phyloP scores from a whole-genome alignment of 1,139 yeast genomes.

The Zygosaccharomyces sapae region DNA sequence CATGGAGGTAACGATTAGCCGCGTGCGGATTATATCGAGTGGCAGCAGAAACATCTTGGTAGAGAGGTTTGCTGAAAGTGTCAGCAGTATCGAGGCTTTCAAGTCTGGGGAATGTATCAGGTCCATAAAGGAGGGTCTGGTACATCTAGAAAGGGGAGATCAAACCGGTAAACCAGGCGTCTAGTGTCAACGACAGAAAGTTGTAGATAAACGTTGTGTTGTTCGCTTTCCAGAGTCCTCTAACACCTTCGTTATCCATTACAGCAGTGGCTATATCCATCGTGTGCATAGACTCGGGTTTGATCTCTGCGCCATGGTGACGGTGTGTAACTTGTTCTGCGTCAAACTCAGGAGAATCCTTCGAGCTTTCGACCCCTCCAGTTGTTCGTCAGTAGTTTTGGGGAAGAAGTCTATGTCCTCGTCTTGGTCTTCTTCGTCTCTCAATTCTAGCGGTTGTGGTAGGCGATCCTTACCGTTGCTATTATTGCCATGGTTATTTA shows the following conservation, averaged over 20 bases:
- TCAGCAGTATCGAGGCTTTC: slow-evolving; percentile 59
- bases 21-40: slow-evolving; percentile 72
- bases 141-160: slow-evolving; percentile 82
- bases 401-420: slow-evolving; percentile 57
- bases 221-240: slow-evolving; percentile 81
- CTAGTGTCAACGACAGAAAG: slow-evolving; percentile 71
- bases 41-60: slow-evolving; percentile 81
- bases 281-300: slow-evolving; percentile 63
- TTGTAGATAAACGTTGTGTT: slow-evolving; percentile 80
- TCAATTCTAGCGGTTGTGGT: slow-evolving; percentile 12
- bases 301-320: slow-evolving; percentile 40
- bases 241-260: slow-evolving; percentile 71
- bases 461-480: background rate
- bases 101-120: slow-evolving; percentile 79
- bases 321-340: slow-evolving; percentile 1
- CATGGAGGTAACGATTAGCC: slow-evolving; percentile 62
- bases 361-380: background rate
- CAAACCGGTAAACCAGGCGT: slow-evolving; percentile 90
- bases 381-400: slow-evolving; percentile 16
- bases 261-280: slow-evolving; percentile 68
- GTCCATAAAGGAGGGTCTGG: slow-evolving; percentile 91
- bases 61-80: slow-evolving; percentile 66
- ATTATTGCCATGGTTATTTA: background rate
- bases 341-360: background rate
- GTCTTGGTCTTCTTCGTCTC: slow-evolving; percentile 33